phyloP scores from a whole-genome alignment of 2,329 filamentous ascomycete genomes.

The Paecilomyces fulvus region DNA sequence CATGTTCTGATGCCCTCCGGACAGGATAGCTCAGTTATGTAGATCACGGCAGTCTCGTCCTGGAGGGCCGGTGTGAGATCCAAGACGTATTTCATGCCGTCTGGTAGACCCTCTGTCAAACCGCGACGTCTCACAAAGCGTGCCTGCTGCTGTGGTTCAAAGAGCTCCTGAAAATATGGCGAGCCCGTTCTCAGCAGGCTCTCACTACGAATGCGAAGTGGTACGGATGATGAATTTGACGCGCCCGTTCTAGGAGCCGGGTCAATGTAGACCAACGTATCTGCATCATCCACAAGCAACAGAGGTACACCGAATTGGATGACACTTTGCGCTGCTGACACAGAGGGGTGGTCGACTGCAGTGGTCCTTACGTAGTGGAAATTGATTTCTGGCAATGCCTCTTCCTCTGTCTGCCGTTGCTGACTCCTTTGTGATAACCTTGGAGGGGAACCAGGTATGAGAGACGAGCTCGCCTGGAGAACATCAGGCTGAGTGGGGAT shows the following conservation, averaged over 20 bases:
- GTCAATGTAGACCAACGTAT: conserved; percentile 32
- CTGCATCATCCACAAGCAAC: conserved; percentile 18
- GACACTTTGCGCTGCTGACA: background rate
- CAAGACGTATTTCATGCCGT: conserved; percentile 49
- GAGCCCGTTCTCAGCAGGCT: conserved; percentile 23
- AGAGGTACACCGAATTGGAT: conserved; percentile 8
- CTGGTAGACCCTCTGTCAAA: conserved; percentile 16
- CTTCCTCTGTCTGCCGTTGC: background rate
- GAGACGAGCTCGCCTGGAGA: background rate
- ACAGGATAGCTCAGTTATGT: conserved; percentile 52
- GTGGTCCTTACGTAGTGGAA: background rate
- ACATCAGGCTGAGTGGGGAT: background rate
- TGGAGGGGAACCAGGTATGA: background rate
- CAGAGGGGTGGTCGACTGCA: background rate
- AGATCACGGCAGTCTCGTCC: conserved; percentile 54
- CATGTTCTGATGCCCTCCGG: conserved; percentile 49
- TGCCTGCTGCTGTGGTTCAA: conserved; percentile 19
- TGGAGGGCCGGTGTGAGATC: conserved; percentile 56
- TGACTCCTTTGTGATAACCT: background rate
- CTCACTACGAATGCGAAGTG: conserved; percentile 26
- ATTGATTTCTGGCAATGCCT: background rate
- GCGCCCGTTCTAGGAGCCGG: conserved; percentile 13
- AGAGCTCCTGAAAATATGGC: conserved; percentile 20
- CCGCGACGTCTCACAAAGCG: conserved; percentile 23
- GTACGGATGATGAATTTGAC: conserved; percentile 11